Base-by-base conservation (phyloP, 1,284 basidiomycete genomes). In the Mycosarcoma mackinlayi region DNA sequence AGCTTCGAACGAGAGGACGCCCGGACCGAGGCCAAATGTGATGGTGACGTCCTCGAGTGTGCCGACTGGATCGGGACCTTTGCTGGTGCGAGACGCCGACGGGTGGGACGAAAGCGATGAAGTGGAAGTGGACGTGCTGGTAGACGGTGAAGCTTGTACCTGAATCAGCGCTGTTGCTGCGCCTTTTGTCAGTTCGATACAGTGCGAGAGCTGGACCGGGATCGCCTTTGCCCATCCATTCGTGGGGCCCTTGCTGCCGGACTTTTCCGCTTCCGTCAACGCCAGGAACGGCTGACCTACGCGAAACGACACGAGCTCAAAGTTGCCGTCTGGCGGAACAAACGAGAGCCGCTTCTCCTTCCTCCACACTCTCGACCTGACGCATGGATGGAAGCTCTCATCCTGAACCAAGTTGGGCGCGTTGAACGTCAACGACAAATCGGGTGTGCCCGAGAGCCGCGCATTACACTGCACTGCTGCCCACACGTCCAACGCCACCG, bases 371-470 rank as follows among this genome's bases (percentile, higher is more conserved):
- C 88, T 88, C 48, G 93, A 85, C 31, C 89, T 87, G 48, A 97
- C 89, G 81, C 93, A 97, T 28, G 92, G 89, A 82, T 98, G 94
- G 82, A 96, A 95, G 1, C 91, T 88, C 67, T 89, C 90, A 70
- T 95, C 91, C 3, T 86, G 85, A 66, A 97, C 85, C 33, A 89
- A 86, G 64, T 88, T 87, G 0, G 91, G 86, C 30, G 55, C 30
- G 38, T 60, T 69, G 28, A 81, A 67, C 6, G 48, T 51, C 14
- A 81, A 38, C 19, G 48, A 47, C 23, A 81, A 44, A 41, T 77
- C 76, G 1, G 79, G 79, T n/a, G 60, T 72, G 6, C 78, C 79
- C 44, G 91, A 59, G 7, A 81, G 42, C 27, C 62, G 37, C 35
- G 78, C 73, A 18, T 73, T 73, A 55, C 76, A 75, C 44, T 68